Conservation (phyloP, 495 filamentous ascomycete species). For the Neurospora cerealis region DNA sequence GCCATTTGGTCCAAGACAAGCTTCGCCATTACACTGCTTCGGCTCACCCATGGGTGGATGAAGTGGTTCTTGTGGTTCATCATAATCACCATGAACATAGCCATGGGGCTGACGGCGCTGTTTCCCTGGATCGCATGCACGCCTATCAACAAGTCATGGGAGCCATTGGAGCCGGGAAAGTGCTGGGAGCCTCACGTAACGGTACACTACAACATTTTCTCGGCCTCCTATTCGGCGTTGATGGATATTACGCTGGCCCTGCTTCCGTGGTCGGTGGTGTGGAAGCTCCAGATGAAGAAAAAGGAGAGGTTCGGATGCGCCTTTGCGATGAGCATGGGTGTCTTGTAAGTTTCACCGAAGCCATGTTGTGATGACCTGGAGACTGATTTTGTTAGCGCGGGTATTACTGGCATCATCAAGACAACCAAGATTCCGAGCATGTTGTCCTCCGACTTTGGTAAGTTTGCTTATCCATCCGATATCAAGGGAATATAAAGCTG, state of each 20-base stretch:
- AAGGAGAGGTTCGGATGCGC: conserved; percentile 28
- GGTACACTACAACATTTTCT: conserved; percentile 16
- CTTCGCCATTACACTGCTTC: conserved; percentile 24
- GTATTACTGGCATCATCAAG: conserved; percentile 20
- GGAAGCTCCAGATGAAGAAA: conserved; percentile 22
- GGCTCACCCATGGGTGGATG: conserved; percentile 15
- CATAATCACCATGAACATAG: conserved; percentile 26
- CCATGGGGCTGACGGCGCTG: conserved; percentile 27
- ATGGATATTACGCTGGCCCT: conserved; percentile 25
- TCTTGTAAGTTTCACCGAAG: conserved; percentile 4
- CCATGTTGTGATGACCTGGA: neutral
- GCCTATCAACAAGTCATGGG: conserved; percentile 26
- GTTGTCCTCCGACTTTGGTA: neutral
- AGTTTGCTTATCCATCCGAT: conserved; percentile 3
- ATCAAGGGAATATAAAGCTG: neutral
- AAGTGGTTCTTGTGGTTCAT: conserved; percentile 17
- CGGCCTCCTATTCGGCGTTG: conserved; percentile 17
- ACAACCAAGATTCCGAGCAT: conserved; percentile 8
- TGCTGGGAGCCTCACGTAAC: conserved; percentile 23
- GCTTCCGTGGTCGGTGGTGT: conserved; percentile 26
- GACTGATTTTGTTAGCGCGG: conserved; percentile 13
- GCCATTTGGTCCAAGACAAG: conserved; percentile 25
- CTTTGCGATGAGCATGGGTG: conserved; percentile 29
- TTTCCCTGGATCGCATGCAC: conserved; percentile 30
- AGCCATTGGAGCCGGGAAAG: conserved; percentile 9